Percentiles rank a stretch among this genome's conserved stretches.
Conservation (phyloP, 1,284 basidiomycete genomes). For the Ustilago lituana region DNA sequence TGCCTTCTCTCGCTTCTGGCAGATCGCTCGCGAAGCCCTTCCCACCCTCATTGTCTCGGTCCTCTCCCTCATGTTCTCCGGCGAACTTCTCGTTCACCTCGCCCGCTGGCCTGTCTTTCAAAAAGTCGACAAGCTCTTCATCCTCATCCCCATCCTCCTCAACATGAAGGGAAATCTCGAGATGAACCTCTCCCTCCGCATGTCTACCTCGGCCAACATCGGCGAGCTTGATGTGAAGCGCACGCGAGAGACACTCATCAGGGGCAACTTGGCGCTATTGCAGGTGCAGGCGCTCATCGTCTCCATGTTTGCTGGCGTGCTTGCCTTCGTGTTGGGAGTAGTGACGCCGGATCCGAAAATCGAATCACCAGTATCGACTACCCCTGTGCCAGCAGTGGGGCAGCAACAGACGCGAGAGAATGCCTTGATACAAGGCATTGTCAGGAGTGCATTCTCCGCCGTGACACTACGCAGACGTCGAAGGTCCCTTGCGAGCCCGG, state of each 20-base stretch:
- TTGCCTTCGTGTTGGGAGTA: conserved; percentile 78
- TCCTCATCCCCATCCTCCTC: conserved; percentile 91
- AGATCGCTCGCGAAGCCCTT: conserved; percentile 66
- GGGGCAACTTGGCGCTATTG: conserved; percentile 85
- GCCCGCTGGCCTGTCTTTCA: conserved; percentile 88
- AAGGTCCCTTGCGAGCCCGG: conserved; percentile 14
- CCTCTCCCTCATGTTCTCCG: conserved; percentile 78
- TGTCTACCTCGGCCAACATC: conserved; percentile 74
- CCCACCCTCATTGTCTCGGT: conserved; percentile 70
- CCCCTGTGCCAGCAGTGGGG: conserved; percentile 10
- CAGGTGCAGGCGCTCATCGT: conserved; percentile 94
- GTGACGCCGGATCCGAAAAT: conserved; percentile 23
- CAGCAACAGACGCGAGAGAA: conserved; percentile 29
- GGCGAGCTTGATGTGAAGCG: conserved; percentile 83
- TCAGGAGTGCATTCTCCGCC: conserved; percentile 27
- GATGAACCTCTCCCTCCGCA: conserved; percentile 77
- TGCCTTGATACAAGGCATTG: conserved; percentile 30
- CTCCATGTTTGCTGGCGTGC: conserved; percentile 82
- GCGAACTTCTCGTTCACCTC: conserved; percentile 84
- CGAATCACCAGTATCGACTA: conserved; percentile 14
- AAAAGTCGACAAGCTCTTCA: conserved; percentile 89
- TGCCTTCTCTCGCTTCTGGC: conserved; percentile 46
- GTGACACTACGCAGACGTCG: conserved; percentile 29
- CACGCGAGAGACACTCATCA: conserved; percentile 76
- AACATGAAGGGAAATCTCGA: conserved; percentile 97